A percentile compares a stretch with the other conserved stretches of the same genome.
Conservation (phyloP, 345 rosid species). For the Geranium rotundifolium region DNA sequence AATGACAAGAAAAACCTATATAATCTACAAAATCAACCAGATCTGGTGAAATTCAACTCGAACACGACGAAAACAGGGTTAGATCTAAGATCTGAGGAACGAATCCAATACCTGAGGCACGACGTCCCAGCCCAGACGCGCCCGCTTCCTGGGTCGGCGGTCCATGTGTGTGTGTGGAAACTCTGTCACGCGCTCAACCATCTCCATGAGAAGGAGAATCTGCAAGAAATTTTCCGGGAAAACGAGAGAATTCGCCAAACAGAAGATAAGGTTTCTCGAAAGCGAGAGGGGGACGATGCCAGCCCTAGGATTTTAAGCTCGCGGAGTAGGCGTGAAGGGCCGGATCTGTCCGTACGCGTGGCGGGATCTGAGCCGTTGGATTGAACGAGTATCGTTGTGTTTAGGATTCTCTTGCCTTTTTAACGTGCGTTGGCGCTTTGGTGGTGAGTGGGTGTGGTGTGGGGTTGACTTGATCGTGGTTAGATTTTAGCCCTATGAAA, state of each 20-base stretch:
- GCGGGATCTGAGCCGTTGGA: slow-evolving; percentile 8
- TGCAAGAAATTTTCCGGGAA: neutral
- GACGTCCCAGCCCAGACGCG: slow-evolving; percentile 89
- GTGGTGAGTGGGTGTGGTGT: neutral
- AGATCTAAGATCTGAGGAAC: slow-evolving; percentile 1
- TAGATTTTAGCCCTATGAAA: slow-evolving; percentile 10
- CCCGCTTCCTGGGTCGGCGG: slow-evolving; percentile 80
- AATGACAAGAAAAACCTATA: neutral
- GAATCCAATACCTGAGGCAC: slow-evolving; percentile 37
- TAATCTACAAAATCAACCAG: neutral
- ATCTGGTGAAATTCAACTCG: neutral
- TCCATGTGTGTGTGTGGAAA: slow-evolving; percentile 61
- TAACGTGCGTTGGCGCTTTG: neutral
- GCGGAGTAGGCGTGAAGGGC: slow-evolving; percentile 6
- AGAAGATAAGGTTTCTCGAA: neutral
- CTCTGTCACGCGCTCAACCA: slow-evolving; percentile 57
- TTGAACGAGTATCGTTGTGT: neutral
- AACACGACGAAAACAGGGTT: neutral
- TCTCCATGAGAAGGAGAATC: slow-evolving; percentile 48
- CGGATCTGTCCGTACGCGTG: slow-evolving; percentile 46
- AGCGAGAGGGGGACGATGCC: neutral
- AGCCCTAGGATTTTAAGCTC: slow-evolving; percentile 43
- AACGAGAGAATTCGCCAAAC: slow-evolving; percentile 3
- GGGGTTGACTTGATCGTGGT: slow-evolving; percentile 18
- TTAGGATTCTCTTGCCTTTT: neutral